Base-by-base conservation (phyloP, 1,139 yeast species). In the Suhomyces terraborum region DNA sequence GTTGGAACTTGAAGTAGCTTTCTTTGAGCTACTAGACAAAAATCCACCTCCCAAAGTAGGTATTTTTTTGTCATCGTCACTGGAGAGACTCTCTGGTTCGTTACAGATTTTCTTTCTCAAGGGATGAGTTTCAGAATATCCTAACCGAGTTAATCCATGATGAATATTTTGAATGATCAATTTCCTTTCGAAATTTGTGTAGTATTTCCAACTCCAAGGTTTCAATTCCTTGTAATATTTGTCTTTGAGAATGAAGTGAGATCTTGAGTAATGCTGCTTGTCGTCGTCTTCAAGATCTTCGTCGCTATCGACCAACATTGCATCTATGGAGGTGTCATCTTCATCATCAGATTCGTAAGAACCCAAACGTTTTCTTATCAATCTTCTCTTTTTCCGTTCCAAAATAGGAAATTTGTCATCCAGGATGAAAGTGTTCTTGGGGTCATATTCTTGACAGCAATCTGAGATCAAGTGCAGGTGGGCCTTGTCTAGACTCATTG, bases 51-150 rank as follows among this genome's bases (percentile, higher is more conserved):
- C 64, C 10, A 58, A 49, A 5, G 51, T 36, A 6, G 51, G 38
- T 24, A 18, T 16, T 23, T 44, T 52, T 34, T 48, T 50, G 22
- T 49, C 51, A 19, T 35, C 43, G 21, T 45, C 46, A 20, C 41
- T 42, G 23, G 37, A 24, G 25, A 38, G 43, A 8, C 33, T 31
- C 8, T 35, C 43, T 5, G 46, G 43, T 23, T 51, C 48, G n/a
- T 59, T 64, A 36, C 58, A 56, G 36, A 72, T 62, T 45, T 66
- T 68, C 42, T 57, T 64, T 31, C 78, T 54, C 40, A 72, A 56
- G 6, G 78, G 77, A 51, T 73, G 77, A 10, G 76, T 69, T 32
- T 66, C 73, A 52, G 68, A 68, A 45, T 59, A 73, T 22, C 77
- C 78, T 33, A 69, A 54, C 36, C 78, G 53, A 17, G 73, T 70